phyloP scores from a whole-genome alignment of 805 yeast species.

The Yamadazyma paraphyllophila region DNA sequence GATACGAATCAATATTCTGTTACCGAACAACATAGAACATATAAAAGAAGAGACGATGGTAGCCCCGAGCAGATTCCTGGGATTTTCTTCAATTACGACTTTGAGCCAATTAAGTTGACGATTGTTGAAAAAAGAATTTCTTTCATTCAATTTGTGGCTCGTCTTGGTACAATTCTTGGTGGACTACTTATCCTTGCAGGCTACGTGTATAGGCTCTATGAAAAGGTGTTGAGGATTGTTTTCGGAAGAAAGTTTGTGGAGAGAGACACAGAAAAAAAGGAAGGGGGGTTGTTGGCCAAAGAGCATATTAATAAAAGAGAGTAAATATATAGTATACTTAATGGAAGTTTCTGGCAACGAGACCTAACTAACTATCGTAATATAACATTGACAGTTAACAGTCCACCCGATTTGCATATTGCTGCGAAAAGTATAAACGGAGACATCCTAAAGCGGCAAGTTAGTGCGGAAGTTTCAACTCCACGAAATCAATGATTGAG shows the following conservation, averaged over 20 bases:
- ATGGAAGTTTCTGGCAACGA: too few relatives aligned
- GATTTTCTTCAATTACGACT: slow-evolving; percentile 76
- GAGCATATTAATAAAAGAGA: not conserved
- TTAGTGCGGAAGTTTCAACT: slow-evolving; percentile 1
- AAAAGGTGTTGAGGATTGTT: slow-evolving; percentile 46
- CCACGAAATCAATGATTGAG: not conserved
- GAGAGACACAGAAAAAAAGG: slow-evolving; percentile 44
- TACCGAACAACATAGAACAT: slow-evolving; percentile 45
- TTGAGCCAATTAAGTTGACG: slow-evolving; percentile 78
- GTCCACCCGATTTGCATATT: too few relatives aligned
- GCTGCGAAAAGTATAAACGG: too few relatives aligned
- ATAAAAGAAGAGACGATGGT: slow-evolving; percentile 13
- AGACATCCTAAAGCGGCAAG: not conserved
- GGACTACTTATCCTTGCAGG: slow-evolving; percentile 72
- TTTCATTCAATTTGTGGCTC: slow-evolving; percentile 72
- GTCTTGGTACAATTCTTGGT: slow-evolving; percentile 78
- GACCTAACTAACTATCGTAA: too few relatives aligned
- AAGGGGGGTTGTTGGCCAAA: slow-evolving; percentile 2
- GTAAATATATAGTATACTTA: not conserved
- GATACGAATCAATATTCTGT: slow-evolving; percentile 87
- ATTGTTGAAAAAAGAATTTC: slow-evolving; percentile 71
- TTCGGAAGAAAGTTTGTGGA: slow-evolving; percentile 59
- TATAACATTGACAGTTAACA: too few relatives aligned
- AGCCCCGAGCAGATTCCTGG: slow-evolving; percentile 57
- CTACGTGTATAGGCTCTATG: slow-evolving; percentile 60